These are phyloP conservation scores for Diplodia seriata DNA, from an alignment of 2,329 filamentous ascomycete genomes.

Conservation along the genomic window DNA sequence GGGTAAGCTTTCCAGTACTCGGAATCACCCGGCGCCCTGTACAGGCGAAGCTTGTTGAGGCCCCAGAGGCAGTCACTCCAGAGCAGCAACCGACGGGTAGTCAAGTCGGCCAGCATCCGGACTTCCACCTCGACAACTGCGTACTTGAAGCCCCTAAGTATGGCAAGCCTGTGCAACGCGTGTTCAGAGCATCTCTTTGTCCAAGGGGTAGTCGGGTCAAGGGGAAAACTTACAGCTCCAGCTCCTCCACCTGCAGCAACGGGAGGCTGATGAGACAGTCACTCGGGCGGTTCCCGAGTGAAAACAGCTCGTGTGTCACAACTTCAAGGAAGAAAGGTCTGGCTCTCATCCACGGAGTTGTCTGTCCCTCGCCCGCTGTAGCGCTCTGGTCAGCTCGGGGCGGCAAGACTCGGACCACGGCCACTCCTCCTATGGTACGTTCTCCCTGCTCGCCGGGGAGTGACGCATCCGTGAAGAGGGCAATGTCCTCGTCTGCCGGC, in stretches of 20 bases:
- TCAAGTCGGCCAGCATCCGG: not conserved
- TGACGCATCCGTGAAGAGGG: slow-evolving; percentile 1
- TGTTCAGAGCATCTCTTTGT: not conserved
- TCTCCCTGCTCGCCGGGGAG: no score
- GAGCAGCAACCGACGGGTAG: not conserved
- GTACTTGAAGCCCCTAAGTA: not conserved
- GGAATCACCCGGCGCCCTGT: slow-evolving; percentile 2
- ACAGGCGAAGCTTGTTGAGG: not conserved
- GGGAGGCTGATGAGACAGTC: not conserved
- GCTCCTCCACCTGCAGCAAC: not conserved
- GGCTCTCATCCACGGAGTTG: not conserved
- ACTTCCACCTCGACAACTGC: not conserved
- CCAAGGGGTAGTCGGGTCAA: not conserved
- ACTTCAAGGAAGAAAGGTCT: not conserved
- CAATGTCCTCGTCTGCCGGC: not conserved
- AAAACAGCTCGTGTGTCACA: not conserved
- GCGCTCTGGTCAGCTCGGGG: not conserved
- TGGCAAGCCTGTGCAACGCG: not conserved
- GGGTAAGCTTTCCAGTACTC: not conserved
- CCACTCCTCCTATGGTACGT: not conserved
- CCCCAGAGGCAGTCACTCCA: not conserved
- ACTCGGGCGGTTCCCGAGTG: not conserved
- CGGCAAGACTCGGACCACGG: not conserved
- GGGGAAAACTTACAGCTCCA: not conserved
- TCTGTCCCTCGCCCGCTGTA: no score